A percentile compares a stretch with the other conserved stretches of the same genome.
These are phyloP conservation scores for Penicillium crustosum DNA, from an alignment of 2,329 filamentous ascomycete species.

Conservation along the genomic window DNA sequence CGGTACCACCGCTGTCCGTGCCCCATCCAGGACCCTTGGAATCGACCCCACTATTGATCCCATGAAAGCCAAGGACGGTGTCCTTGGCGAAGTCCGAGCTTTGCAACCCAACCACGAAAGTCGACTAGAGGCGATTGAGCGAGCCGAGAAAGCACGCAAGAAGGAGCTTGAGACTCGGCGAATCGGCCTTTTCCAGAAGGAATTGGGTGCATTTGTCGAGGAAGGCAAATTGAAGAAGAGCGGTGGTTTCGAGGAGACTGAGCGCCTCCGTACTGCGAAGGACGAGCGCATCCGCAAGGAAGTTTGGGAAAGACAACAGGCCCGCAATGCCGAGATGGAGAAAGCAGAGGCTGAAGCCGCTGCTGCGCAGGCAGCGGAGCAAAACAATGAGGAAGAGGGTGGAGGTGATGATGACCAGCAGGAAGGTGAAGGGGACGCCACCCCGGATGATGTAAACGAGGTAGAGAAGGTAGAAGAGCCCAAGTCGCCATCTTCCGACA, in stretches of 20 bases:
- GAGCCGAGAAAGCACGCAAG: slow-evolving; percentile 88
- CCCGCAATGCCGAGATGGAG: slow-evolving; percentile 52
- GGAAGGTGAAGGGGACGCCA: slow-evolving; percentile 2
- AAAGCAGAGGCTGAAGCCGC: slow-evolving; percentile 33
- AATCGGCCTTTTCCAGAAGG: slow-evolving; percentile 77
- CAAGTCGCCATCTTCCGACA: slow-evolving; percentile 1
- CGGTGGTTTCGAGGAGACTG: slow-evolving; percentile 90
- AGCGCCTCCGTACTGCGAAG: slow-evolving; percentile 77
- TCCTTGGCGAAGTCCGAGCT: slow-evolving; percentile 89
- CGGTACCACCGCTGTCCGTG: slow-evolving; percentile 43
- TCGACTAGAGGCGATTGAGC: slow-evolving; percentile 89
- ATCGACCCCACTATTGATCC: slow-evolving; percentile 64
- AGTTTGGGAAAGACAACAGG: slow-evolving; percentile 58
- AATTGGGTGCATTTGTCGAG: slow-evolving; percentile 79
- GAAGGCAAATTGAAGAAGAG: slow-evolving; percentile 94
- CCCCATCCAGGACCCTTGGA: slow-evolving; percentile 53
- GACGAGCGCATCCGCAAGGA: slow-evolving; percentile 84
- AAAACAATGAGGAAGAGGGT: slow-evolving; percentile 17
- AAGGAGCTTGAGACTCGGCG: slow-evolving; percentile 78
- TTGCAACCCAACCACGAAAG: slow-evolving; percentile 93
- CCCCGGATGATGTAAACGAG: neutral
- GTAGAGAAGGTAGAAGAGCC: slow-evolving; percentile 6
- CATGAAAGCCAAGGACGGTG: slow-evolving; percentile 79
- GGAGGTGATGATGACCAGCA: neutral
- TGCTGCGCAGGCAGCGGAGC: slow-evolving; percentile 29